Conservation (phyloP, 2,329 filamentous ascomycete genomes). For the Aureobasidium zeae region DNA sequence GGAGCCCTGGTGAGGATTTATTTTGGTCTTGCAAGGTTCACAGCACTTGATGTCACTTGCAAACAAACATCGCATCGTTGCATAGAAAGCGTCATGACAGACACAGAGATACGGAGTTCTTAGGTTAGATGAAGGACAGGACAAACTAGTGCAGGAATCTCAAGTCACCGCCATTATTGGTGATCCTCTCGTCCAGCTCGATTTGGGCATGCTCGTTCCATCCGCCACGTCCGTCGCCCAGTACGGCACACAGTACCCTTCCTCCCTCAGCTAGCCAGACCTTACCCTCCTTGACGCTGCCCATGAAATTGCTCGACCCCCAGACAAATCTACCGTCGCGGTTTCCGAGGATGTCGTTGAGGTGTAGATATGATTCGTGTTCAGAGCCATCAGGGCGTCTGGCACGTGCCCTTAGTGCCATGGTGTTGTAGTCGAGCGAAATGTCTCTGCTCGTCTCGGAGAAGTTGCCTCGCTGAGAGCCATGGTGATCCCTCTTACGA, state of each 20-base stretch:
- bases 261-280: slow-evolving; percentile 27
- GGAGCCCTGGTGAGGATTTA: slow-evolving; percentile 19
- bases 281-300: slow-evolving; percentile 24
- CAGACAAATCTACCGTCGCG: slow-evolving; percentile 30
- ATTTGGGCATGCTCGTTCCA: slow-evolving; percentile 26
- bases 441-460: slow-evolving; percentile 27
- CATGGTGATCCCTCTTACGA: background rate
- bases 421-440: slow-evolving; percentile 25
- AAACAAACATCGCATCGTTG: too few species aligned
- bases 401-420: slow-evolving; percentile 30
- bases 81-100: too few species aligned
- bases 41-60: too few species aligned
- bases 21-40: too few species aligned
- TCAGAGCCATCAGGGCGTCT: slow-evolving; percentile 26
- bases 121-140: too few species aligned
- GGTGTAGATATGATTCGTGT: slow-evolving; percentile 27
- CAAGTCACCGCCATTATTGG: slow-evolving; percentile 32
- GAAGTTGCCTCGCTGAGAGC: slow-evolving; percentile 31
- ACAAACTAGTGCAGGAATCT: slow-evolving; percentile 20
- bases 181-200: slow-evolving; percentile 32
- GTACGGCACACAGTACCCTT: slow-evolving; percentile 28
- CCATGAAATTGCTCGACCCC: slow-evolving; percentile 30
- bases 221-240: slow-evolving; percentile 29
- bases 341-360: slow-evolving; percentile 33
- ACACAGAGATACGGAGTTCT: too few species aligned